Conservation (phyloP, 2,329 filamentous ascomycete species). For the Exophiala spinifera region DNA sequence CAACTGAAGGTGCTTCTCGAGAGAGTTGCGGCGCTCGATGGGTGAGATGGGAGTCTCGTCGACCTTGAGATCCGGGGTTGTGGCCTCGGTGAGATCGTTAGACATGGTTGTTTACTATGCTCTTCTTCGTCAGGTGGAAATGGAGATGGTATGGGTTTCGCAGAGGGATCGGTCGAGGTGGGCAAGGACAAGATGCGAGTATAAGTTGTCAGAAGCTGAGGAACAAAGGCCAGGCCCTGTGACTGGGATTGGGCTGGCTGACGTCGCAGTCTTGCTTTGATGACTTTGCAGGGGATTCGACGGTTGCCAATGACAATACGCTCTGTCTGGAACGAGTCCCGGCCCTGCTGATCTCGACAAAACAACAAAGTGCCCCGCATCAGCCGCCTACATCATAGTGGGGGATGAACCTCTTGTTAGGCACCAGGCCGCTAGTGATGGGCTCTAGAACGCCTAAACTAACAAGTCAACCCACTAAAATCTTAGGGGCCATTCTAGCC, state of each 20-base stretch:
- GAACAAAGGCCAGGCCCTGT: neutral
- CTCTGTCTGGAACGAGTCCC: neutral
- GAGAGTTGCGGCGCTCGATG: conserved; percentile 60
- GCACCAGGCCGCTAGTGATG: conserved; percentile 13
- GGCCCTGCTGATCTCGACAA: neutral
- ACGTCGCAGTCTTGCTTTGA: conserved; percentile 12
- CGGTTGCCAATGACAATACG: conserved; percentile 17
- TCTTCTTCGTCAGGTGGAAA: too few relatives aligned
- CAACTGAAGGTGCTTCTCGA: conserved; percentile 69
- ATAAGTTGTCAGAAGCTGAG: conserved; percentile 1
- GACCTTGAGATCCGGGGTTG: conserved; percentile 35
- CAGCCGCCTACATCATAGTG: neutral
- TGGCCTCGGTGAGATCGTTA: conserved; percentile 22
- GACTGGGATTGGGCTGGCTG: conserved; percentile 6
- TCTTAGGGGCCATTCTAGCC: neutral
- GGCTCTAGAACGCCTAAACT: neutral
- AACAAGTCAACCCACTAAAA: neutral
- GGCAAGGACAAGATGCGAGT: too few relatives aligned
- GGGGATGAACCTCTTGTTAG: conserved; percentile 21
- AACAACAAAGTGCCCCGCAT: conserved; percentile 8
- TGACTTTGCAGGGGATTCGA: conserved; percentile 2
- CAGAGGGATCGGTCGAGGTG: too few relatives aligned
- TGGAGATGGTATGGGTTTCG: too few relatives aligned
- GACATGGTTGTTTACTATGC: conserved; percentile 16
- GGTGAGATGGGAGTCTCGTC: conserved; percentile 61